These are phyloP conservation scores for Yarrowia sp. DNA, from an alignment of 805 yeast species.

Conservation along the genomic window DNA sequence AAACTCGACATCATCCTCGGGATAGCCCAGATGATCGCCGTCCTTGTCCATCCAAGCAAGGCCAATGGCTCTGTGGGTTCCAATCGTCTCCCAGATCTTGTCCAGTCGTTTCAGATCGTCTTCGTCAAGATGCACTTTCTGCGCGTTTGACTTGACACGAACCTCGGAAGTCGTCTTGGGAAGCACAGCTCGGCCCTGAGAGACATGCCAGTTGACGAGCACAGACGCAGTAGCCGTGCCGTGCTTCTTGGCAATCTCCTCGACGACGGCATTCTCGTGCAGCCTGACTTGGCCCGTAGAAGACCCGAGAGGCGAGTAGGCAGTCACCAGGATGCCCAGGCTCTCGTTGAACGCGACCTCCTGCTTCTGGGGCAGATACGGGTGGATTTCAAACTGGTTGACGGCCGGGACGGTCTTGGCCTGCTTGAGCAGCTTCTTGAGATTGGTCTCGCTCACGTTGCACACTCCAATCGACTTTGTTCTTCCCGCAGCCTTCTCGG, in stretches of 20 bases:
- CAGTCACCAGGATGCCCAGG: neutral
- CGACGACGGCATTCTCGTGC: too few relatives aligned
- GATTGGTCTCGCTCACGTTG: neutral
- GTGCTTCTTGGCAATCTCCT: too few relatives aligned
- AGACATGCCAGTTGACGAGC: neutral
- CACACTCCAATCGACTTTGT: neutral
- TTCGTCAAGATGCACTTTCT: neutral
- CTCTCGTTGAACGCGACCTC: neutral
- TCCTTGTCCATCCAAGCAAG: neutral
- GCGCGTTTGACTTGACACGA: neutral
- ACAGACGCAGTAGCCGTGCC: neutral
- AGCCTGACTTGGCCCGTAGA: neutral
- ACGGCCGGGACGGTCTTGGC: neutral
- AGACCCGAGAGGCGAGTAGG: neutral
- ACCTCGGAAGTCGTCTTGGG: neutral
- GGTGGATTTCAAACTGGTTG: neutral
- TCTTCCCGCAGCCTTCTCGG: neutral
- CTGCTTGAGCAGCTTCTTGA: neutral
- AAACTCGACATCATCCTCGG: neutral
- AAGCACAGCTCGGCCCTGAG: neutral
- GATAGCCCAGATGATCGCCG: neutral
- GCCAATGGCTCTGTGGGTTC: neutral
- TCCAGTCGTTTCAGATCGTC: neutral
- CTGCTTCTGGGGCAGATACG: neutral
- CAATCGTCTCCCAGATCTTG: neutral